A percentile compares a stretch with the other conserved stretches of the same genome.
Conservation (phyloP, 2,329 filamentous ascomycete genomes). For the Epichloe sibirici region DNA sequence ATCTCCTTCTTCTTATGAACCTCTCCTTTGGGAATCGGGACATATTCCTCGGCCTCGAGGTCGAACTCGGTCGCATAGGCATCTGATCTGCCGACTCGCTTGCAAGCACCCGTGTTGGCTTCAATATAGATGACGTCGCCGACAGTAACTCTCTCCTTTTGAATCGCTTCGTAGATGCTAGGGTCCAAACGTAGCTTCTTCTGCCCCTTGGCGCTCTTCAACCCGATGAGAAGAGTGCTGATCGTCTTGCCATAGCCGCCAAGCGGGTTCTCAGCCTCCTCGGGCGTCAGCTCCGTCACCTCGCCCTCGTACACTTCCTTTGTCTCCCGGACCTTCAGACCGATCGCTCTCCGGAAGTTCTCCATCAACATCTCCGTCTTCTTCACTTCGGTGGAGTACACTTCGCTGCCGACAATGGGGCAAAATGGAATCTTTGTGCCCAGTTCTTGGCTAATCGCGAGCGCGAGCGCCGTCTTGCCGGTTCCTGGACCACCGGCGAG, state of each 20-base stretch:
- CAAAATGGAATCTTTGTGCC: constrained; percentile 98
- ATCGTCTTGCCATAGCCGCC: constrained; percentile 97
- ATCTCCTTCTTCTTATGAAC: constrained; percentile 99
- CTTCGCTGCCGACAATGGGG: constrained; percentile 93
- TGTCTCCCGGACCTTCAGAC: constrained; percentile 91
- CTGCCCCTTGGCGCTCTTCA: constrained; percentile 91
- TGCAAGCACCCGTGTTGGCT: constrained; percentile 96
- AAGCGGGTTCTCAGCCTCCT: constrained; percentile 95
- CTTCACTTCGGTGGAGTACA: constrained; percentile 97
- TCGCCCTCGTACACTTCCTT: constrained; percentile 99
- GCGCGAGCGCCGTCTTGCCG: constrained; percentile 90
- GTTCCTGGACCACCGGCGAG: constrained; percentile 91
- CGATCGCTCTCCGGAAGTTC: constrained; percentile 94
- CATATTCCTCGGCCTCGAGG: constrained; percentile 96
- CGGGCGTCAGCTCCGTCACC: constrained; percentile 91
- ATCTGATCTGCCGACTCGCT: constrained; percentile 89
- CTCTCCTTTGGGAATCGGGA: constrained; percentile 95
- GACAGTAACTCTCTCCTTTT: constrained; percentile 91
- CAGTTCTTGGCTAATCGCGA: constrained; percentile 92
- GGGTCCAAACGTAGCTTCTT: constrained; percentile 96
- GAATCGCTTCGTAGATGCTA: constrained; percentile 97
- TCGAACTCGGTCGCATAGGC: constrained; percentile 98
- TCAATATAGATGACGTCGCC: constrained; percentile 99
- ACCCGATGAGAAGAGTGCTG: constrained; percentile 82
- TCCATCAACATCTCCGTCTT: constrained; percentile 99